These are phyloP conservation scores for Agrocybe pediades DNA, from an alignment of 768 basidiomycete species.

Conservation along the genomic window DNA sequence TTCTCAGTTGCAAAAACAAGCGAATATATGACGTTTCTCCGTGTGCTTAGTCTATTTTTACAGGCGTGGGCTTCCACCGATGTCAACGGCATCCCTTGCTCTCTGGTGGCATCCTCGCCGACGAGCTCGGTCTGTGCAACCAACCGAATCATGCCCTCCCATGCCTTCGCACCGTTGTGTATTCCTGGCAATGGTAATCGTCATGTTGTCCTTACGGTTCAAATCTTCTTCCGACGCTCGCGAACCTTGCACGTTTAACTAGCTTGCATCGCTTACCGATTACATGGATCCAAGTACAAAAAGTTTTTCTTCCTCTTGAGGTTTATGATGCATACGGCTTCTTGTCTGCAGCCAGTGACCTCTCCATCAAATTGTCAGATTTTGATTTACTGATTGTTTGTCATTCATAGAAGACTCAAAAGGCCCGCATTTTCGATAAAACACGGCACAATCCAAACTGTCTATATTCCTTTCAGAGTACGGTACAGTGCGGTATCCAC, in stretches of 20 bases:
- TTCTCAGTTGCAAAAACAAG: not conserved
- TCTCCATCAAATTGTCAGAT: not conserved
- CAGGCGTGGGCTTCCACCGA: not conserved
- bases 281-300: not conserved
- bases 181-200: constrained; percentile 14
- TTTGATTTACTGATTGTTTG: not conserved
- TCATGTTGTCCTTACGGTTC: constrained; percentile 4
- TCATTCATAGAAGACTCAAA: not conserved
- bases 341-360: too few species aligned
- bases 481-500: too few species aligned
- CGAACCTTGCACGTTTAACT: constrained; percentile 7
- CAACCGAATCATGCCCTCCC: too few species aligned
- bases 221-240: constrained; percentile 13
- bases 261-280: not conserved
- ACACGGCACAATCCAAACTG: not conserved
- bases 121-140: constrained; percentile 5
- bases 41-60: not conserved
- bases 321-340: too few species aligned
- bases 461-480: not conserved
- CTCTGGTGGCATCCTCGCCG: not conserved
- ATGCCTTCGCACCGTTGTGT: constrained; percentile 6
- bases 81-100: constrained; percentile 4
- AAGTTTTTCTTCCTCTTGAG: too few species aligned
- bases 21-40: not conserved
- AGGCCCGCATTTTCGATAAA: not conserved